phyloP scores from a whole-genome alignment of 2,329 filamentous ascomycete species.

The Hypoxylon sp. region DNA sequence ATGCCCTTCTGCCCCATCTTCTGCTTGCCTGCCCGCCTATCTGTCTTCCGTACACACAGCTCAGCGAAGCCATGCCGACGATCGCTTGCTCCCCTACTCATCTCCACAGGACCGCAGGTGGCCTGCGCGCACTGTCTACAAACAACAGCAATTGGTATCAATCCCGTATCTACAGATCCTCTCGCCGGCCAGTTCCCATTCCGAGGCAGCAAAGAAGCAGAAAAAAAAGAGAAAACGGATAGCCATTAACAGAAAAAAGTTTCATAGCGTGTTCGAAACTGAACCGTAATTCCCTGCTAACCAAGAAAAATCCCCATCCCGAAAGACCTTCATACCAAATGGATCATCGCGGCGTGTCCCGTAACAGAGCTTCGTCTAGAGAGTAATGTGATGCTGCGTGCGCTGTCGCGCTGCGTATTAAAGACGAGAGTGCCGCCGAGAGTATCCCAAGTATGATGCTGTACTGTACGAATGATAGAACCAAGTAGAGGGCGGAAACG shows the following conservation, averaged over 20 bases:
- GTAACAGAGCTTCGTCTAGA: conserved; percentile 7
- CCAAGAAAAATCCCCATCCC: conserved; percentile 20
- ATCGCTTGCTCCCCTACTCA: conserved; percentile 1
- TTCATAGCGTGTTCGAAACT: conserved; percentile 24
- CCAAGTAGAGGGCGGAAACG: conserved; percentile 5
- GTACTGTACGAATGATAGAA: conserved; percentile 3
- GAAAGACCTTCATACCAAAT: conserved; percentile 21
- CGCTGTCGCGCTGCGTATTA: conserved; percentile 17
- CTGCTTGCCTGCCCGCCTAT: not conserved
- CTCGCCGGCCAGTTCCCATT: conserved; percentile 12
- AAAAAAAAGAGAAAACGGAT: conserved; percentile 1
- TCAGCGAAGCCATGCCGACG: conserved; percentile 11
- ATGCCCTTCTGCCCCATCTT: conserved; percentile 3
- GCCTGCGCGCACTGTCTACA: conserved; percentile 40
- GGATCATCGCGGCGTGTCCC: conserved; percentile 4
- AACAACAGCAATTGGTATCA: conserved; percentile 47
- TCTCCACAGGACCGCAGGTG: conserved; percentile 25
- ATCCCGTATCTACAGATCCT: conserved; percentile 44
- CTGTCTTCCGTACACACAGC: conserved; percentile 15
- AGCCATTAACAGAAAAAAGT: conserved; percentile 19
- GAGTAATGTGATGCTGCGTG: conserved; percentile 3
- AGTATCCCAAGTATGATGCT: conserved; percentile 14
- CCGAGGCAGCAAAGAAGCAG: conserved; percentile 21
- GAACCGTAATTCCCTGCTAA: conserved; percentile 22
- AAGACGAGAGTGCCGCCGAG: conserved; percentile 13